These are phyloP conservation scores for Penicillium taxi DNA, from an alignment of 495 filamentous ascomycete species.

Conservation along the genomic window DNA sequence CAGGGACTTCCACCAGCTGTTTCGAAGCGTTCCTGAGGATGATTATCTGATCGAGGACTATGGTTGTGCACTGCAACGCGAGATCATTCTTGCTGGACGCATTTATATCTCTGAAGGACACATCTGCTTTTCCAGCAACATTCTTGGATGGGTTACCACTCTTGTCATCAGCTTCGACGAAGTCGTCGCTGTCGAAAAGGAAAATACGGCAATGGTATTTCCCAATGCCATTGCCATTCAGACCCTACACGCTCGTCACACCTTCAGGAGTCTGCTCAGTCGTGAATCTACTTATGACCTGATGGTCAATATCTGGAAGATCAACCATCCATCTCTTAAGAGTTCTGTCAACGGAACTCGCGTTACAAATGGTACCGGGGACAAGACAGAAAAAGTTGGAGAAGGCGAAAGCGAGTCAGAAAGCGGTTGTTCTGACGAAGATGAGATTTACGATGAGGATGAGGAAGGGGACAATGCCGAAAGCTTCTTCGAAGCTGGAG, in stretches of 20 bases:
- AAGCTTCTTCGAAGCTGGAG: slow-evolving; percentile 52
- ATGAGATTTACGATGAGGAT: slow-evolving; percentile 74
- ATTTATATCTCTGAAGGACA: slow-evolving; percentile 96
- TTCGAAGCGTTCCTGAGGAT: slow-evolving; percentile 94
- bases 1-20: slow-evolving; percentile 85
- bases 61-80: slow-evolving; percentile 88
- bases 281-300: slow-evolving; percentile 95
- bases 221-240: slow-evolving; percentile 97
- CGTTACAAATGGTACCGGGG: slow-evolving; percentile 68
- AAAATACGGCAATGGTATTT: slow-evolving; percentile 90
- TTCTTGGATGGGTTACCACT: slow-evolving; percentile 94
- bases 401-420: slow-evolving; percentile 41
- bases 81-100: slow-evolving; percentile 89
- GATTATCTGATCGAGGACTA: slow-evolving; percentile 99
- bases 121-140: slow-evolving; percentile 98
- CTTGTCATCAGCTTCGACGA: slow-evolving; percentile 98
- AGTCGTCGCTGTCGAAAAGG: slow-evolving; percentile 92
- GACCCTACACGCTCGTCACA: slow-evolving; percentile 87
- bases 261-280: slow-evolving; percentile 90
- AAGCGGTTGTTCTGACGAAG: slow-evolving; percentile 52
- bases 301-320: slow-evolving; percentile 96
- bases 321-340: slow-evolving; percentile 83
- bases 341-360: slow-evolving; percentile 82
- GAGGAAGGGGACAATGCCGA: slow-evolving; percentile 50
- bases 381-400: slow-evolving; percentile 83